These are phyloP conservation scores for Meyerozyma sp. DNA, from an alignment of 1,139 yeast species.

Conservation along the genomic window DNA sequence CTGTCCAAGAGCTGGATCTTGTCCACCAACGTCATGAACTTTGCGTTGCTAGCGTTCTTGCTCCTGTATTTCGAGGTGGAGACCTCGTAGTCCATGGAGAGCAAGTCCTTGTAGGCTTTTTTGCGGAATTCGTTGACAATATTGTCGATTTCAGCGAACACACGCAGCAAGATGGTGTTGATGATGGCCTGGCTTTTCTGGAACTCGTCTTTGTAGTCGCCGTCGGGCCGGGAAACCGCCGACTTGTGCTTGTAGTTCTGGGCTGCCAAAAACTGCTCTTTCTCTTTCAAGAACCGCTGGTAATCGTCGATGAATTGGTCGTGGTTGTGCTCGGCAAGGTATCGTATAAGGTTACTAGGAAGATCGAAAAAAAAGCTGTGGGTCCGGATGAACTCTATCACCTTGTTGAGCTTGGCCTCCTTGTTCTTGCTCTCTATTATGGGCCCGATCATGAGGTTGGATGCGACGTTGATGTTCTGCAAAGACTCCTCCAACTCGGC, in stretches of 20 bases:
- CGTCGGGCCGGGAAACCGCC: background rate
- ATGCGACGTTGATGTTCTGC: slow-evolving; percentile 48
- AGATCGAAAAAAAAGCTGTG: slow-evolving; percentile 67
- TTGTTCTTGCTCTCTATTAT: slow-evolving; percentile 59
- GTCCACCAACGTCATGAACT: slow-evolving; percentile 52
- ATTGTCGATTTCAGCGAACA: slow-evolving; percentile 64
- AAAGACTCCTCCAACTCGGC: slow-evolving; percentile 41
- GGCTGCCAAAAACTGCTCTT: slow-evolving; percentile 12
- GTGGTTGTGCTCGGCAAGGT: slow-evolving; percentile 58
- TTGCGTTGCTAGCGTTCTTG: slow-evolving; percentile 17
- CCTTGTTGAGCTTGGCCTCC: slow-evolving; percentile 52
- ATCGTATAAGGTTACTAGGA: slow-evolving; percentile 54
- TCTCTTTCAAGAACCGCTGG: slow-evolving; percentile 44
- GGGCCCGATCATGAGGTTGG: slow-evolving; percentile 71
- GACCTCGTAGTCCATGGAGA: slow-evolving; percentile 36
- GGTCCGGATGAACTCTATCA: slow-evolving; percentile 58
- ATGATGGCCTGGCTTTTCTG: slow-evolving; percentile 6
- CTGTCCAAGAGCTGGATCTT: slow-evolving; percentile 41
- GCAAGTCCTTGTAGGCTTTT: slow-evolving; percentile 56
- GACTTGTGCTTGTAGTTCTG: background rate
- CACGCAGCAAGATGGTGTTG: slow-evolving; percentile 32
- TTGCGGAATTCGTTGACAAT: slow-evolving; percentile 63
- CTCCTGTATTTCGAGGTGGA: slow-evolving; percentile 1
- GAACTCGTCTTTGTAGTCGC: background rate
- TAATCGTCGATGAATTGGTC: slow-evolving; percentile 69